Base-by-base conservation (phyloP, 2,329 filamentous ascomycete genomes). In the Pseudogymnoascus sp. region DNA sequence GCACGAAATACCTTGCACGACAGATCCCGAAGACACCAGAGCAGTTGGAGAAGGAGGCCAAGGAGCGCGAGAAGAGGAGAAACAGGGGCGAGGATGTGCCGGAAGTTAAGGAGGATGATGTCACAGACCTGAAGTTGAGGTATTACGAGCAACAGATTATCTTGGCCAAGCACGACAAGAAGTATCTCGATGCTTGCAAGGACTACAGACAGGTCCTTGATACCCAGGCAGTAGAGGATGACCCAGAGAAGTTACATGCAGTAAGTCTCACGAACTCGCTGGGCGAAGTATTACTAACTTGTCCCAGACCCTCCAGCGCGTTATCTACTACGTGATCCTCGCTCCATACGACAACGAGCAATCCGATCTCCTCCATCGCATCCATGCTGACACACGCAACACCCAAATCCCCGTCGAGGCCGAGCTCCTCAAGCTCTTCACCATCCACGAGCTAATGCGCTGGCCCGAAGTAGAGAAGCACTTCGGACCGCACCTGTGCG, bases 91-190 rank as follows among this genome's bases (percentile, higher is more conserved):
- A 90, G 65, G 91, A 96, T 70, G 89, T 91, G 25, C 87, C 90
- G 1, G 84, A 89, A 67, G 90, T 88, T 74, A 84, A 87, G 68
- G 84, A 88, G 69, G 93, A 96, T 69, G 93, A 97, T 77, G 93
- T 96, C 59, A 97, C 95, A 59, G 95, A 97, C 74, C 80, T 99
- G 69, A 99, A 99, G 83, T 83, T 99, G 69, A 87, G 86, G 67
- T 99, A 92, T 79, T 99, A 97, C 78, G 93, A 97, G 78, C 95
- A 97, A 75, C 95, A 99, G 78, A 96, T 99, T 72, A 89, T 87
- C 55, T 81, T 99, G 61, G 91, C 95, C 63, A 97, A 97, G 83
- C 93, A 99, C 71, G 95, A 99, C 67, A 87, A 92, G 79, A 97
- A 96, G 77, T 99, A 99, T 72, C 86, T 99, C 35, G 93, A 97